phyloP scores from a whole-genome alignment of 257 asterid genomes.

The Thymus quinquecostatus region DNA sequence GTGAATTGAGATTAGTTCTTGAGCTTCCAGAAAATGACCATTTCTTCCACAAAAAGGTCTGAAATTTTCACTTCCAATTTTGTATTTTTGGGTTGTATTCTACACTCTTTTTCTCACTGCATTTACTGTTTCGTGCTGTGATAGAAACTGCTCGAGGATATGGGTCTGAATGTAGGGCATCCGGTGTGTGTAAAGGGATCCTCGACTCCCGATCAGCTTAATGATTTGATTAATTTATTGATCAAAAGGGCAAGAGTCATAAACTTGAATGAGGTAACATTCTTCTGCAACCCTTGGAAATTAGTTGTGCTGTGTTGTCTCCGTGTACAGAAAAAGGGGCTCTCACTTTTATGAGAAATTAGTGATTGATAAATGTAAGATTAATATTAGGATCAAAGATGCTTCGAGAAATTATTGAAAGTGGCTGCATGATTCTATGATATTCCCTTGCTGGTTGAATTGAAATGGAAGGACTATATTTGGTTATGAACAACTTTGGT shows the following conservation, averaged over 20 bases:
- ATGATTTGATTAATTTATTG: constrained; percentile 41
- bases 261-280: constrained; percentile 68
- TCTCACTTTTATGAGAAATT: neutral
- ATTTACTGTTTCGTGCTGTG: constrained; percentile 17
- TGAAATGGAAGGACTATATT: neutral
- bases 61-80: constrained; percentile 4
- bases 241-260: constrained; percentile 65
- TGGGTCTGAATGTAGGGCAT: constrained; percentile 38
- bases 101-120: neutral
- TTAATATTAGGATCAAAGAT: neutral
- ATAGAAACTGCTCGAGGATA: constrained; percentile 65
- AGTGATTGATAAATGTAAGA: neutral
- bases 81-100: neutral
- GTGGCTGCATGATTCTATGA: neutral
- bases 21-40: constrained; percentile 65
- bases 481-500: neutral
- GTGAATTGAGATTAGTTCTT: constrained; percentile 49
- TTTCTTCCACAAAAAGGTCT: constrained; percentile 54
- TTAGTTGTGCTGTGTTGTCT: neutral
- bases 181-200: constrained; percentile 44
- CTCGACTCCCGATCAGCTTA: constrained; percentile 48
- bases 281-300: constrained; percentile 22
- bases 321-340: neutral
- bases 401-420: neutral
- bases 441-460: neutral